Conservation (phyloP, 768 basidiomycete species). For the Boletus vinaceobasis region DNA sequence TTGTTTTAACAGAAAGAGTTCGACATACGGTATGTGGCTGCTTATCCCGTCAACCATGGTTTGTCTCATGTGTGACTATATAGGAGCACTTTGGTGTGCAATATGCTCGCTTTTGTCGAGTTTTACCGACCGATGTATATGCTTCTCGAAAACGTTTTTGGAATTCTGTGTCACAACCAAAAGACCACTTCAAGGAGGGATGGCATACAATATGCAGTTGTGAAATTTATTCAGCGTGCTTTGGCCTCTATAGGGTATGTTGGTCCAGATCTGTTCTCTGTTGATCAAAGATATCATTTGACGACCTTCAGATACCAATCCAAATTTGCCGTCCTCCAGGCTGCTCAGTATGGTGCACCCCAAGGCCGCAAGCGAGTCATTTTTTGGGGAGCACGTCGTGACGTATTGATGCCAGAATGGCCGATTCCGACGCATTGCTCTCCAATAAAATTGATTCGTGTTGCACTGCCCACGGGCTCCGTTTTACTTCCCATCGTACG, state of each 20-base stretch:
- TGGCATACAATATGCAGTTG: constrained; percentile 49
- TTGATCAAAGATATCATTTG: background rate
- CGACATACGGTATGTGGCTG: constrained; percentile 49
- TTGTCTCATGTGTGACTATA: background rate
- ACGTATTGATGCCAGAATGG: constrained; percentile 54
- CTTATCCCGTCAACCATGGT: background rate
- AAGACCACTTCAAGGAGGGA: constrained; percentile 36
- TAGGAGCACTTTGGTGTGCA: constrained; percentile 62
- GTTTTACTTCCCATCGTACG: constrained; percentile 43
- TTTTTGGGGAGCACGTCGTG: constrained; percentile 62
- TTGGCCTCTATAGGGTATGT: constrained; percentile 63
- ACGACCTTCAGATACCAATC: constrained; percentile 52
- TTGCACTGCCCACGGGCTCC: constrained; percentile 44
- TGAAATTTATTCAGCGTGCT: constrained; percentile 63
- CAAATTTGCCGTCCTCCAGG: constrained; percentile 61
- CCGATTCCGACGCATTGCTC: constrained; percentile 62
- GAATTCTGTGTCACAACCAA: constrained; percentile 52
- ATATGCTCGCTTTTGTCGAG: constrained; percentile 70
- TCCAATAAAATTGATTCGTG: constrained; percentile 31
- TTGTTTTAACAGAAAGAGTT: constrained; percentile 43
- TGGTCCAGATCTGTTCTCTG: background rate
- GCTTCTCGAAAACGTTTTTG: constrained; percentile 70
- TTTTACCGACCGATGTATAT: constrained; percentile 60
- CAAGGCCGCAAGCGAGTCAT: constrained; percentile 67
- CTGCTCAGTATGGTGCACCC: constrained; percentile 69